Base-by-base conservation (phyloP, 805 yeast species). In the Lipomyces chichibuensis region DNA sequence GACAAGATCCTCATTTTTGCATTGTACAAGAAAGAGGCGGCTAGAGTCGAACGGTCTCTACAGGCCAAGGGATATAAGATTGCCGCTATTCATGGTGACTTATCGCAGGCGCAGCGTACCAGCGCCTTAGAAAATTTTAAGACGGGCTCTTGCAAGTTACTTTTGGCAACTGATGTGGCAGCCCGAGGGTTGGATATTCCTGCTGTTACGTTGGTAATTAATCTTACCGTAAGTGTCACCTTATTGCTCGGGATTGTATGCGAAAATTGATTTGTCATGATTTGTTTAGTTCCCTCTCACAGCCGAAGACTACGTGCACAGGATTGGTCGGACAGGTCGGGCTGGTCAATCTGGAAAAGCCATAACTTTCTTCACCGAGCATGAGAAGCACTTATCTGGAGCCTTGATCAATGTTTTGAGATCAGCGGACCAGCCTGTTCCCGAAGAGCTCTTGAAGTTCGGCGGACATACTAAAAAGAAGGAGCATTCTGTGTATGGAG, bases 181-280 rank as follows among this genome's bases (percentile, higher is more conserved):
- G 99, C 99, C 1, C 88, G 99, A 82, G 99, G 99, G 87, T 92
- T 95, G 72, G 99, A 95, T 79, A 95, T 95, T 74, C 99, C 99
- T 62, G 92, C 96, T 73, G 99, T 95, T 69, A 94, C 93, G 79
- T 90, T 92, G 23, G 98, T 94, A 53, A 92, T 94, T 78, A 94
- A 94, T 78, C 84, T 94, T 78, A 93, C 98, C 6, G 56, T 49
- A 32, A 49, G 55, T 39, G 39, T 14, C 7, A 29, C 17, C 35
- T 27, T 20, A 13, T 13, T 56, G 8, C 17, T 27, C 25, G 29
- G 20, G n/a, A 32, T 32, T 13, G 13, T 8, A 17, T 35, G 43
- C 17, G 59, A 6, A 11, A 9, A 25, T 43, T 25, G 25, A 49
- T 8, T 29, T 17, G 17, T 17, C 14, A 20, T 17, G 25, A n/a